Evolutionary conservation across 2,329 filamentous ascomycete genomes (phyloP).

Genomic region (Dactylonectria estremocensis): DNA sequence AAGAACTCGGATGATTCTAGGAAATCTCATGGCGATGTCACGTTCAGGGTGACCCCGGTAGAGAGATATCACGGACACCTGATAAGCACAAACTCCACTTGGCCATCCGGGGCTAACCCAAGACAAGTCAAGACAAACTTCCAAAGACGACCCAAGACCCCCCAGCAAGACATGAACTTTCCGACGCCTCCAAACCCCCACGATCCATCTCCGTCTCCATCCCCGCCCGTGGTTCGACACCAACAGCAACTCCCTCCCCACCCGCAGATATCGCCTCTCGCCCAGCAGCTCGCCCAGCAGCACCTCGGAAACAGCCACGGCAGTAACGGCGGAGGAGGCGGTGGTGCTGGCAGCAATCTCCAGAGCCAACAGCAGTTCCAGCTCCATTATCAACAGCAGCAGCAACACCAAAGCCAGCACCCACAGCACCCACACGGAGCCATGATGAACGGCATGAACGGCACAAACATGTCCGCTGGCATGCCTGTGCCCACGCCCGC

Average conservation of each 20-base stretch:
- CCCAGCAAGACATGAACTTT: conserved; percentile 53
- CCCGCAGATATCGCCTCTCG: conserved; percentile 26
- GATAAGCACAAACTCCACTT: conserved; percentile 35
- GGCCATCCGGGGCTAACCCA: conserved; percentile 43
- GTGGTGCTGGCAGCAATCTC: conserved; percentile 11
- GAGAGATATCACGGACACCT: conserved; percentile 38
- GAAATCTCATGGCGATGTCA: not conserved
- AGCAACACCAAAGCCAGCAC: conserved; percentile 36
- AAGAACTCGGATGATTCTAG: not conserved
- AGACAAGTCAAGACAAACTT: conserved; percentile 47
- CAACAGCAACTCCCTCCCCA: conserved; percentile 38
- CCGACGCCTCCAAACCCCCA: conserved; percentile 47
- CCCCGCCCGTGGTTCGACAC: conserved; percentile 47
- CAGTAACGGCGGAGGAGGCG: conserved; percentile 15
- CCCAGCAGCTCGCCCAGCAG: conserved; percentile 27
- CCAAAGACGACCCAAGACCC: conserved; percentile 40
- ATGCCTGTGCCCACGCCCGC: conserved; percentile 74
- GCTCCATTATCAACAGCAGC: conserved; percentile 40
- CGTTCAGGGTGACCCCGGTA: conserved; percentile 27
- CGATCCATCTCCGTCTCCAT: conserved; percentile 44
- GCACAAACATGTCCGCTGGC: conserved; percentile 62
- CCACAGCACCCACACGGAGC: conserved; percentile 44
- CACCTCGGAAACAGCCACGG: conserved; percentile 16
- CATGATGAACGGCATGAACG: conserved; percentile 67
- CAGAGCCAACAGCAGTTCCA: conserved; percentile 37